A percentile compares a stretch with the other conserved stretches of the same genome.
Conservation (phyloP, 2,329 filamentous ascomycete genomes). For the Botryotinia convoluta region DNA sequence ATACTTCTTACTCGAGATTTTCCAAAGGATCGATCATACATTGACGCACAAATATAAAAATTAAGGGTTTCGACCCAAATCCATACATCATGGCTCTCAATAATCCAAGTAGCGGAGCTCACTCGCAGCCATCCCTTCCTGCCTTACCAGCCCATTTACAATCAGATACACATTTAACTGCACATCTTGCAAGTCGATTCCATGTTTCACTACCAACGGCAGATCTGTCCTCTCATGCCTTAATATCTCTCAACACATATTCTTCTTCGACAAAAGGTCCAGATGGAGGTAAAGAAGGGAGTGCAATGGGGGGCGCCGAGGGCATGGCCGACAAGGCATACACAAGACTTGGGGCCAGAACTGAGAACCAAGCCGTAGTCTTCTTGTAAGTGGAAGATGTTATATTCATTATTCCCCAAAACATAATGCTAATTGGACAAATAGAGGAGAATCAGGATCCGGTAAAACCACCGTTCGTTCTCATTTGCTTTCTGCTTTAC, state of each 20-base stretch:
- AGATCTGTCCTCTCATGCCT: constrained; percentile 82
- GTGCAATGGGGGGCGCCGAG: constrained; percentile 87
- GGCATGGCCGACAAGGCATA: constrained; percentile 86
- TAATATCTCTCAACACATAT: constrained; percentile 93
- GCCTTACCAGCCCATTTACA: constrained; percentile 81
- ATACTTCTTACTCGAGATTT: neutral
- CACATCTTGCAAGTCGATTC: constrained; percentile 83
- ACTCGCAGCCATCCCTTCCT: constrained; percentile 82
- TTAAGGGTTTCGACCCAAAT: constrained; percentile 32
- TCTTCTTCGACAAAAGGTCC: constrained; percentile 82
- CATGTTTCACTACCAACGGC: constrained; percentile 89
- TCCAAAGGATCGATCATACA: neutral
- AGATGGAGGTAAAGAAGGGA: constrained; percentile 88
- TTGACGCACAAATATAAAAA: neutral
- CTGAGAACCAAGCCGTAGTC: constrained; percentile 88
- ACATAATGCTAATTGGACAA: constrained; percentile 22
- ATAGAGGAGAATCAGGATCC: constrained; percentile 88
- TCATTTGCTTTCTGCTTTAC: constrained; percentile 79
- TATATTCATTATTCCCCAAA: neutral
- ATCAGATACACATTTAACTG: constrained; percentile 74
- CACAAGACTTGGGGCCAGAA: constrained; percentile 78
- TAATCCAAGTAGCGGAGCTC: constrained; percentile 53
- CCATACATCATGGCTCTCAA: constrained; percentile 56
- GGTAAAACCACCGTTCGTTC: constrained; percentile 94
- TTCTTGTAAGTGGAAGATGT: constrained; percentile 70